phyloP scores from a whole-genome alignment of 2,329 filamentous ascomycete species.

The Fusarium algeriense region DNA sequence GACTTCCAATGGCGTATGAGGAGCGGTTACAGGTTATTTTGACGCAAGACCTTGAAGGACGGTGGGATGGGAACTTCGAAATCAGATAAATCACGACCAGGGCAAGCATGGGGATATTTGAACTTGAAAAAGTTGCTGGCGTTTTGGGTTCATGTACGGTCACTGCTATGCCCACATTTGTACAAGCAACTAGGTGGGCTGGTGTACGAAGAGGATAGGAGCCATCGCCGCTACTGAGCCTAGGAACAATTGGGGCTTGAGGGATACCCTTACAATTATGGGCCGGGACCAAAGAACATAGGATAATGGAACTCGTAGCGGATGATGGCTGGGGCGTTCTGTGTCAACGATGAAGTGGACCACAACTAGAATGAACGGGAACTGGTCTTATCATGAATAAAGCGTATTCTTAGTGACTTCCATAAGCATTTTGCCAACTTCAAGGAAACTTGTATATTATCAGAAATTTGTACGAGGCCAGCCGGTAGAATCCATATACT shows the following conservation, averaged over 20 bases:
- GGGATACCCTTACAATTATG: not conserved
- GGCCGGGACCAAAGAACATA: not conserved
- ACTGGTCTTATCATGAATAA: slow-evolving; percentile 19
- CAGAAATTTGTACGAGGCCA: not conserved
- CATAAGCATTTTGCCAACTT: not conserved
- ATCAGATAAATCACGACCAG: slow-evolving; percentile 33
- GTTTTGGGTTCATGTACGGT: slow-evolving; percentile 39
- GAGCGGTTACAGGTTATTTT: slow-evolving; percentile 18
- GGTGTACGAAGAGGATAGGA: not conserved
- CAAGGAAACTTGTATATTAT: not conserved
- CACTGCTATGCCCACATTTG: slow-evolving; percentile 30
- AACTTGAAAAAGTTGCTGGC: slow-evolving; percentile 26
- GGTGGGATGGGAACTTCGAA: slow-evolving; percentile 17
- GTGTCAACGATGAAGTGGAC: slow-evolving; percentile 14
- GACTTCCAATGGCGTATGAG: slow-evolving; percentile 30
- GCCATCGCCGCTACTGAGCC: not conserved
- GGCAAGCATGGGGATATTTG: slow-evolving; percentile 40
- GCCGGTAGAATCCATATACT: not conserved
- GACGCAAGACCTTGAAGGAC: slow-evolving; percentile 16
- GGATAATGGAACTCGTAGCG: not conserved
- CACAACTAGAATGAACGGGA: slow-evolving; percentile 39
- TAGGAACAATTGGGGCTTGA: not conserved
- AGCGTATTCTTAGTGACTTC: not conserved
- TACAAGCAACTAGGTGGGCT: slow-evolving; percentile 12
- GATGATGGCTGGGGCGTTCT: slow-evolving; percentile 7